Conservation (phyloP, 1,284 basidiomycete genomes). For the Coniferiporia sulphurascens region DNA sequence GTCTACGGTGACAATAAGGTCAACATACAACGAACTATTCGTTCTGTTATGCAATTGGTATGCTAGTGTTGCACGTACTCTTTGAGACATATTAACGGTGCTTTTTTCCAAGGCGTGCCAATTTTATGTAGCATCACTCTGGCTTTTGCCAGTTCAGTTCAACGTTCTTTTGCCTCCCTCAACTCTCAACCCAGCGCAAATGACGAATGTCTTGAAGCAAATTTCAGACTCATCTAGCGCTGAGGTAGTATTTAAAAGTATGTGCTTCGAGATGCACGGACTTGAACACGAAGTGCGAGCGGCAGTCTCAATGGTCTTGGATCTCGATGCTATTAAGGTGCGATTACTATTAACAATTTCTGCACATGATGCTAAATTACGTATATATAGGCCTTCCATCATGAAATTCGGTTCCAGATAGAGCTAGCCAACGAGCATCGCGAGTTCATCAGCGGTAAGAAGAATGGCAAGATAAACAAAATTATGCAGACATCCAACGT, state of each 20-base stretch:
- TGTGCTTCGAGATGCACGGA: conserved; percentile 98
- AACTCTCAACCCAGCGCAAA: conserved; percentile 78
- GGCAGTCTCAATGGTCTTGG: conserved; percentile 83
- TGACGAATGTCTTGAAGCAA: conserved; percentile 82
- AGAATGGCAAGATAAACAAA: conserved; percentile 98
- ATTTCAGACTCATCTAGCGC: conserved; percentile 86
- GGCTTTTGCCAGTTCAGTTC: conserved; percentile 91
- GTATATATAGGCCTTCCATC: conserved; percentile 72
- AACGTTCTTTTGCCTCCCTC: conserved; percentile 85
- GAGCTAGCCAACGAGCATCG: conserved; percentile 97
- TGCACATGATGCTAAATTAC: conserved; percentile 7
- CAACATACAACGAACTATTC: conserved; percentile 92
- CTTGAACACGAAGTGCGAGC: conserved; percentile 88
- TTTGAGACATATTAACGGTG: conserved; percentile 12
- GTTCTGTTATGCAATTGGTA: conserved; percentile 93
- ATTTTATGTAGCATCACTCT: conserved; percentile 94
- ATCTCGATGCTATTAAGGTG: conserved; percentile 88
- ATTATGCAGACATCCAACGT: conserved; percentile 96
- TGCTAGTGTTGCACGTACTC: conserved; percentile 28
- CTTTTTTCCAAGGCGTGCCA: conserved; percentile 74
- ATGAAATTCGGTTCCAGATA: conserved; percentile 97
- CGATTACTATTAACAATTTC: neutral
- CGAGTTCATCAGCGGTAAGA: conserved; percentile 97
- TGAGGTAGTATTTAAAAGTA: conserved; percentile 95
- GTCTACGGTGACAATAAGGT: conserved; percentile 94